These are phyloP conservation scores for Epichloe typhina DNA, from an alignment of 2,329 filamentous ascomycete species.

Conservation along the genomic window DNA sequence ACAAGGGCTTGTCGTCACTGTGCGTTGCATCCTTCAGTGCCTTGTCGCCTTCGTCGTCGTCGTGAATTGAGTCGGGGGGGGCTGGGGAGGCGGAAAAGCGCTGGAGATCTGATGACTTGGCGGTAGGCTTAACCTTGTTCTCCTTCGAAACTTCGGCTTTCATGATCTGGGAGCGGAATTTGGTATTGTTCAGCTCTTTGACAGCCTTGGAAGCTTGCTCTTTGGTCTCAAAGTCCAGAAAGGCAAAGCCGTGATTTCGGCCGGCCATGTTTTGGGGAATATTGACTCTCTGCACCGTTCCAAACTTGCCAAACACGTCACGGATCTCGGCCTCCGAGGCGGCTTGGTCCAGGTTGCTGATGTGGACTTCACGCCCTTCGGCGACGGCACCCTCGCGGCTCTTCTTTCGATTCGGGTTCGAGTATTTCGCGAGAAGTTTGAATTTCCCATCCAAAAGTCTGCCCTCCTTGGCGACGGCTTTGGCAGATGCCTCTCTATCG, in stretches of 20 bases:
- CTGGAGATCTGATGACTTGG: constrained; percentile 27
- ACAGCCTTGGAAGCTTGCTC: constrained; percentile 55
- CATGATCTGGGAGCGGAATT: constrained; percentile 54
- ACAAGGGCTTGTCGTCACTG: constrained; percentile 22
- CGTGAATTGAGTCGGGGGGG: constrained; percentile 18
- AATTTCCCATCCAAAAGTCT: constrained; percentile 54
- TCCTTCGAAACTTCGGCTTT: constrained; percentile 49
- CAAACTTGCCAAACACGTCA: constrained; percentile 61
- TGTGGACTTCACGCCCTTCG: constrained; percentile 78
- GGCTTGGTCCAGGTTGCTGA: constrained; percentile 53
- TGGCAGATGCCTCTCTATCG: constrained; percentile 50
- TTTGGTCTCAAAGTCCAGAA: constrained; percentile 61
- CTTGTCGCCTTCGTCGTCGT: constrained; percentile 24
- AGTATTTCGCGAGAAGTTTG: constrained; percentile 66
- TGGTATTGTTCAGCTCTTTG: constrained; percentile 55
- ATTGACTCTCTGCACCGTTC: constrained; percentile 58
- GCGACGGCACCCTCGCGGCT: constrained; percentile 64
- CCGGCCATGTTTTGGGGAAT: constrained; percentile 56
- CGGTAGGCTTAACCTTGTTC: constrained; percentile 41
- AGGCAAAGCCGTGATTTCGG: constrained; percentile 64
- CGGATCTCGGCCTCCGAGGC: constrained; percentile 55
- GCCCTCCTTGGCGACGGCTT: constrained; percentile 61
- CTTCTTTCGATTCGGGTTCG: constrained; percentile 68
- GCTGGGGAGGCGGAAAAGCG: constrained; percentile 21
- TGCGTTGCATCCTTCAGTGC: constrained; percentile 20